Evolutionary conservation across 306 rosid genomes (phyloP), one percentile per base, ranked within the genome.

Genomic region (Citrullus mucosospermus): DNA sequence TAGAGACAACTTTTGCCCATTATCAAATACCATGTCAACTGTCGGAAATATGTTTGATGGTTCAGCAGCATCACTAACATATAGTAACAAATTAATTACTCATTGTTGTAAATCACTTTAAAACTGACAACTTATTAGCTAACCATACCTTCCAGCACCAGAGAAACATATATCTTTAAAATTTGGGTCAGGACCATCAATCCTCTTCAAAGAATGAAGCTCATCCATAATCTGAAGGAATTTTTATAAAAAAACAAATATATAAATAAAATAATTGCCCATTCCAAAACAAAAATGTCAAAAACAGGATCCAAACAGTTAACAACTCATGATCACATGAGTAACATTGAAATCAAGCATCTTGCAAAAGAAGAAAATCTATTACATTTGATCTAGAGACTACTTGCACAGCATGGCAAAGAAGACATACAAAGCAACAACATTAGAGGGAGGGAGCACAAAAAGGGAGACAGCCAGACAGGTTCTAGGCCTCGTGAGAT

Each of bases 21-120:
- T 88, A 62, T 79, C 91, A 84, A 96, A 96, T 78, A 92, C 91
- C 98, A 96, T 87, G 81, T 92, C 98, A 86, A 96, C 98, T 51
- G 58, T 83, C 6, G 99, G 99, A 89, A 92, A 96, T 81, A 80
- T 85, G 60, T 86, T 80, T 20, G 93, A 84, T 53, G 88, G 85
- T 75, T 85, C 63, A 51, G 92, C 90, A 83, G 80, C 88, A 86
- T 88, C 85, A 58, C 99, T 96, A 87, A 80, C 85, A 43, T 79
- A 82, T 78, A 74, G 83, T 75, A 80, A 87, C 73, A 3, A 25
- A 73, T 84, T 76, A 84, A 79, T 79, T 67, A 77, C 78, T 81
- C 76, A 60, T 77, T 54, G 76, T 78, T 43, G 54, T 53, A 4
- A 78, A 5, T 67, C 25, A 62, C 62, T 46, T 79, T 36, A 61